These are phyloP conservation scores for Lachnellula subtilissima DNA, from an alignment of 2,329 filamentous ascomycete species.

Conservation along the genomic window DNA sequence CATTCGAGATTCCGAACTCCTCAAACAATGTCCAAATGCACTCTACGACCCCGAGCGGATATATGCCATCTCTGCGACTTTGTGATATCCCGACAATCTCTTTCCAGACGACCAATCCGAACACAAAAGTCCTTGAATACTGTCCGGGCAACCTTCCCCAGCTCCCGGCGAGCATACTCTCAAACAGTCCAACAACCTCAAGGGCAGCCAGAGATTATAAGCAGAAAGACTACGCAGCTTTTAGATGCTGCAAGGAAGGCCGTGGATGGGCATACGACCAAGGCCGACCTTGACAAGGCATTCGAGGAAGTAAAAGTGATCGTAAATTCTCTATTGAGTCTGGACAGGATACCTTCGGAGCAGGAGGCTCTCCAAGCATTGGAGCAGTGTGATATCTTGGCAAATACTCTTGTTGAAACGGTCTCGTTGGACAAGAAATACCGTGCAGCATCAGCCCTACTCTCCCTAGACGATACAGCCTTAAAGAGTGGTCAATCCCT, in stretches of 20 bases:
- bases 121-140: conserved; percentile 12
- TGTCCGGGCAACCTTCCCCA: conserved; percentile 14
- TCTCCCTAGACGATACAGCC: conserved; percentile 38
- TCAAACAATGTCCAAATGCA: conserved; percentile 37
- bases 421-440: conserved; percentile 16
- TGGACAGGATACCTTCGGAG: conserved; percentile 21
- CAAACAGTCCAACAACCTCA: conserved; percentile 4
- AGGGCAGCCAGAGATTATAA: background rate
- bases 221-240: too few species aligned
- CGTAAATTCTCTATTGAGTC: conserved; percentile 20
- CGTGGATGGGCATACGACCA: conserved; percentile 3
- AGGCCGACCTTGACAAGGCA: conserved; percentile 18
- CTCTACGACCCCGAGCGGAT: conserved; percentile 29
- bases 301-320: conserved; percentile 18
- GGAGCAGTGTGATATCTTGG: conserved; percentile 20
- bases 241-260: background rate
- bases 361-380: conserved; percentile 17
- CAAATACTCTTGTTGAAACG: conserved; percentile 22
- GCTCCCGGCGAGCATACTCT: conserved; percentile 13
- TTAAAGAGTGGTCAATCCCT: conserved; percentile 10
- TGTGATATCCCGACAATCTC: conserved; percentile 19
- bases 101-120: conserved; percentile 9
- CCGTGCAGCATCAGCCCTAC: conserved; percentile 48
- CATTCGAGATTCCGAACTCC: background rate
- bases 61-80: conserved; percentile 43